These are phyloP conservation scores for Bondarzewia mesenterica DNA, from an alignment of 1,284 basidiomycete species.

Conservation along the genomic window DNA sequence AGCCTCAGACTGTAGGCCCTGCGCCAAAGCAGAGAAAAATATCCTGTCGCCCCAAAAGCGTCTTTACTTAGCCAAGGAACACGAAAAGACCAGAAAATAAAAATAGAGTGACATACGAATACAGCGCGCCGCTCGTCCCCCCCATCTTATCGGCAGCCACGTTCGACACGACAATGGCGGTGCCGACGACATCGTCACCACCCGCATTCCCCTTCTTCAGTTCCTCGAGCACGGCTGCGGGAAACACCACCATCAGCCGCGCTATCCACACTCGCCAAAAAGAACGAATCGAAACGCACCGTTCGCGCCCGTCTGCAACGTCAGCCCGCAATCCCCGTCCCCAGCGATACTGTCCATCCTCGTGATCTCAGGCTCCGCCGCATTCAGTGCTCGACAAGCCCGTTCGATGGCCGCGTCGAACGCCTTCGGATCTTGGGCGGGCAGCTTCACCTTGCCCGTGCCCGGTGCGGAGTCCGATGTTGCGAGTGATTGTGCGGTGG, in stretches of 20 bases:
- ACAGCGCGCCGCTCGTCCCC: constrained; percentile 87
- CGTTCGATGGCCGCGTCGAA: constrained; percentile 55
- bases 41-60: constrained; percentile 41
- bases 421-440: constrained; percentile 32
- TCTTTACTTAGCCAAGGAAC: background rate
- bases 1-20: constrained; percentile 49
- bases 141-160: constrained; percentile 85
- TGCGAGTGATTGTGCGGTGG: constrained; percentile 12
- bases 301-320: constrained; percentile 67
- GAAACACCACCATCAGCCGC: background rate
- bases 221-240: constrained; percentile 44
- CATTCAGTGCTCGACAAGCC: constrained; percentile 66
- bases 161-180: constrained; percentile 63
- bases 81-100: background rate
- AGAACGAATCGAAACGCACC: constrained; percentile 21
- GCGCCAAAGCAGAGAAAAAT: constrained; percentile 80
- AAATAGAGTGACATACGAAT: constrained; percentile 58
- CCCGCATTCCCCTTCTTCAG: constrained; percentile 41
- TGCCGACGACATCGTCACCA: constrained; percentile 54
- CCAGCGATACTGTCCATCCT: constrained; percentile 78
- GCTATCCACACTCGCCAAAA: background rate
- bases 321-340: constrained; percentile 76
- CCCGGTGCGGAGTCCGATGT: constrained; percentile 12
- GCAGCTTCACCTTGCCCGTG: constrained; percentile 20
- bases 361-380: constrained; percentile 84